Conservation (phyloP, 1,284 basidiomycete species). For the Cryptococcus sp. region DNA sequence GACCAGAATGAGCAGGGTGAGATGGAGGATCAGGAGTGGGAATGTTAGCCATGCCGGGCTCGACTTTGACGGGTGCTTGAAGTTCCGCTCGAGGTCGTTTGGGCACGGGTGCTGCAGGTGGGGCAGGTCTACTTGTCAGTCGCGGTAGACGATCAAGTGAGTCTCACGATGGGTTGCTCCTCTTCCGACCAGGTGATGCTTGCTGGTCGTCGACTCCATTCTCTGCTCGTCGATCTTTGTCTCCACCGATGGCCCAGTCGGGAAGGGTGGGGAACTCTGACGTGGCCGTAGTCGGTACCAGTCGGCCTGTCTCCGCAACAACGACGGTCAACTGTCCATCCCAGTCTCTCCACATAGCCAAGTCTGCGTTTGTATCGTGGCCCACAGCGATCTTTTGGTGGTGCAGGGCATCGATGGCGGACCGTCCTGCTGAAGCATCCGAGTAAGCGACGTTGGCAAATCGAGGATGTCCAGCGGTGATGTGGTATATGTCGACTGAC, state of each 20-base stretch:
- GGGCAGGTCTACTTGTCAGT: not conserved
- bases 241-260: conserved; percentile 26
- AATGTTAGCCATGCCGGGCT: not conserved
- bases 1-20: not conserved
- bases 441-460: conserved; percentile 42
- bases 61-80: not conserved
- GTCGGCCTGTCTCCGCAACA: conserved; percentile 28
- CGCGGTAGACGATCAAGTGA: not conserved
- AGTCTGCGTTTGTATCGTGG: conserved; percentile 27
- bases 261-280: conserved; percentile 34
- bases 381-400: conserved; percentile 29
- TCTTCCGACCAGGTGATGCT: not conserved
- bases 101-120: not conserved
- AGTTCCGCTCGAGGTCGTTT: not conserved
- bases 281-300: conserved; percentile 32
- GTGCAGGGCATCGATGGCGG: conserved; percentile 33
- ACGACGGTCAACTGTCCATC: conserved; percentile 34
- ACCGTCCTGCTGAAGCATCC: conserved; percentile 18
- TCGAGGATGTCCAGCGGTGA: conserved; percentile 34
- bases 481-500: conserved; percentile 45
- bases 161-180: not conserved
- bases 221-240: not conserved
- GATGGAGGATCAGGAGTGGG: not conserved
- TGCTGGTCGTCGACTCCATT: conserved; percentile 4
- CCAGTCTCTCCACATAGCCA: conserved; percentile 38